Base-by-base conservation (phyloP, 768 basidiomycete species). In the Mycena floridula region DNA sequence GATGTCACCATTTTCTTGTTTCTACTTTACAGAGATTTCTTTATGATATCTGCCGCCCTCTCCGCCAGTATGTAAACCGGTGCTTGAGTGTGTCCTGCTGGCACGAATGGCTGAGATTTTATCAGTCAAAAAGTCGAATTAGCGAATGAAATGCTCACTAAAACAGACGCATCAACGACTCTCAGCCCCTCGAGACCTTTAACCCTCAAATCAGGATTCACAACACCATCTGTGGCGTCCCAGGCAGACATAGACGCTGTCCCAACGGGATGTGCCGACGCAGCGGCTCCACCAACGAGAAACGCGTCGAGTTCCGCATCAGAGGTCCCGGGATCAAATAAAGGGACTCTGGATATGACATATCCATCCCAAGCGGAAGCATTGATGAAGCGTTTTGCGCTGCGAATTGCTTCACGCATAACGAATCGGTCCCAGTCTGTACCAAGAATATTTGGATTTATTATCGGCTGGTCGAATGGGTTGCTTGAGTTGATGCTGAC, bases 391-490 rank as follows among this genome's bases (percentile, higher is more conserved):
- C 41, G 40, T 18, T 41, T 28, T 3, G 36, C 48, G 24, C 37
- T 48, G 13, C 50, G 46, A 12, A 62, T 35, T 2, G 47, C 59
- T 39, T 50, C 32, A 12, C 30, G 40, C 35, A 56, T 48, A 18
- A 41, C 45, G 18, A 40, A 28, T 22, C 50, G 25, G 40, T 53
- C 55, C 32, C 43, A 40, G 9, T 30, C 36, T 7, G 44, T 37
- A 27, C 23, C 47, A 22, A 65, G 62, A 59, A 73, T 68, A 44
- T 65, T 64, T 2, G 69, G 67, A 51, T 75, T 63, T 56, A 75
- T 70, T 13, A 54, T 32, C 1, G 72, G 71, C 23, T 55, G 27
- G 37, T 58, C 59, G 57, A 72, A 73, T 18, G 67, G 56, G 46
- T 61, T 53, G 18, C 56, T 64, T 15, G 67, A 66, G 38, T 57